Percentiles rank a stretch among this genome's conserved stretches.
Evolutionary conservation across 2,329 filamentous ascomycete genomes (phyloP).

Genomic region (Fusarium brachygibbosum): DNA sequence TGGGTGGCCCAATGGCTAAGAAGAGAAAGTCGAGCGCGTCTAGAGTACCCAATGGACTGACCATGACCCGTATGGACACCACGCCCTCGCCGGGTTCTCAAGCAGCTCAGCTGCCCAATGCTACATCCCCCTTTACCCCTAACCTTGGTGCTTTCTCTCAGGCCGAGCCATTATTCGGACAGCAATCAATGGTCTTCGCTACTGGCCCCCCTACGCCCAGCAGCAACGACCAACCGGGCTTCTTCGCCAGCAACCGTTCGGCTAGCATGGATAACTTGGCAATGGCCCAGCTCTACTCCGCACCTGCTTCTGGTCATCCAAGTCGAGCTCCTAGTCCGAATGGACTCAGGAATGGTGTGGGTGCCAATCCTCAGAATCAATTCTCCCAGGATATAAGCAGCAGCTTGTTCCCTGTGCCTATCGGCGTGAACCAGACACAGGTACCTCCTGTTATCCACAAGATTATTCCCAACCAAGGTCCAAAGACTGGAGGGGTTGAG

Average conservation of each 20-base stretch:
- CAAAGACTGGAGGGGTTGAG: slow-evolving; percentile 86
- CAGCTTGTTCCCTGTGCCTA: slow-evolving; percentile 64
- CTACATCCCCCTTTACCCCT: slow-evolving; percentile 68
- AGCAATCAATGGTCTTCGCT: slow-evolving; percentile 59
- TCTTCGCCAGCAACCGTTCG: slow-evolving; percentile 69
- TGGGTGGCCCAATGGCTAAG: slow-evolving; percentile 77
- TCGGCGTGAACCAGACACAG: slow-evolving; percentile 64
- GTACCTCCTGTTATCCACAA: slow-evolving; percentile 77
- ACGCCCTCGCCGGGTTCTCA: slow-evolving; percentile 57
- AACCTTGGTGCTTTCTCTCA: slow-evolving; percentile 60
- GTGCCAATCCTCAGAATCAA: slow-evolving; percentile 59
- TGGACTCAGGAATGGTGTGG: slow-evolving; percentile 62
- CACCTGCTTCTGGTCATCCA: slow-evolving; percentile 77
- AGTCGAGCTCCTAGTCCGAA: slow-evolving; percentile 84
- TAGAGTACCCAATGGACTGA: slow-evolving; percentile 79
- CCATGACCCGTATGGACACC: slow-evolving; percentile 86
- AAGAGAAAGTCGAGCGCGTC: slow-evolving; percentile 84
- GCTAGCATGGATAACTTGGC: slow-evolving; percentile 75
- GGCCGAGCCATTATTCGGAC: slow-evolving; percentile 62
- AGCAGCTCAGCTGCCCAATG: slow-evolving; percentile 56
- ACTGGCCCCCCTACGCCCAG: slow-evolving; percentile 76
- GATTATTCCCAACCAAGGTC: slow-evolving; percentile 85
- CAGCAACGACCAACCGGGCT: slow-evolving; percentile 70
- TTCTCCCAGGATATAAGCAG: slow-evolving; percentile 63
- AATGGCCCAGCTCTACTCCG: slow-evolving; percentile 76